Base-by-base conservation (phyloP, 2,329 filamentous ascomycete genomes). In the Sclerotinia nivalis region DNA sequence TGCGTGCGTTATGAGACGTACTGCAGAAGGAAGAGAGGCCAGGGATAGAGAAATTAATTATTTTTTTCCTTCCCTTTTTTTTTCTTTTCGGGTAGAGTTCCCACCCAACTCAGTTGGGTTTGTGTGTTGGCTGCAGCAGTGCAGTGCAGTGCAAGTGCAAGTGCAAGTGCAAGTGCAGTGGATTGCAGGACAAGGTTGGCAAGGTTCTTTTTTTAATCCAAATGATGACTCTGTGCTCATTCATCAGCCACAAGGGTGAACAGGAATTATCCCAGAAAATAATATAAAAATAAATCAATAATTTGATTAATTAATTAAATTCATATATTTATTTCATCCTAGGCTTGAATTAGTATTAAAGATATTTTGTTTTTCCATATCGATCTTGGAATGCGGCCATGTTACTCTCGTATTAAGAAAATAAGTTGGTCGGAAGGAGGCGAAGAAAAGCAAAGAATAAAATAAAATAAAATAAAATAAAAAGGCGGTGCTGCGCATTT, bases 201-300 rank as follows among this genome's bases (percentile, higher is more conserved):
- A 37, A 58, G 34, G 55, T 37, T 58, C 31, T 34, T 62, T 31
- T 22, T 43, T 18, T 9, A 49, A 62, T 34, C 22, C 40, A 62
- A 49, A 62, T 62, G 45, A 64, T 64, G 60, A 25, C 43, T 50
- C 43, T 59, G 64, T 66, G 64, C 64, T 58, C 31, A 34, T 37
- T 67, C 55, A 34, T 67, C 52, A 67, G 65, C 65, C 65, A 67
- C 65, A 67, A 60, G 52, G 65, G 20, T 47, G 52, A 49, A 47
- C 65, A 67, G 54, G 52, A 58, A 45, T 45, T 34, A 58, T 58
- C 50, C 64, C 28, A 4, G 64, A 12, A 13, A 6, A 15, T 18
- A 18, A 43, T 43, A 43, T 45, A 5, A 22, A 40, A 55, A 47
- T 47, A 61, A 47, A 15, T 22, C 40, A 43, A 15, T 43, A 43